Conservation (phyloP, 192 early-diverging fungal species). For the Coemansia asiatica region DNA sequence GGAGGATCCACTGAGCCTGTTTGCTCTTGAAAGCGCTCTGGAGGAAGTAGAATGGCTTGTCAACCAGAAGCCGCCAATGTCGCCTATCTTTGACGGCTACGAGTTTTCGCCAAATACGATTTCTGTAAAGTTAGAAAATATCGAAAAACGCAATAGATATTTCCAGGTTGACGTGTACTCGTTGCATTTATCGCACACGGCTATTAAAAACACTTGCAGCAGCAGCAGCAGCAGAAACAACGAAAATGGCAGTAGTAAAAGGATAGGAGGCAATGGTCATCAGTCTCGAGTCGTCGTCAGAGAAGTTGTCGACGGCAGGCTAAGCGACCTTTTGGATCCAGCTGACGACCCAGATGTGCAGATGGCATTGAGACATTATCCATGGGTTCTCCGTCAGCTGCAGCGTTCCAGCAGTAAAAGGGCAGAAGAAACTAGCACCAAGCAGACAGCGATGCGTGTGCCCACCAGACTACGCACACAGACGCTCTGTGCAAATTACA, state of each 20-base stretch:
- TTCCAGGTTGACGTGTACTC: constrained; percentile 40
- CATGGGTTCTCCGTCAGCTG: constrained; percentile 3
- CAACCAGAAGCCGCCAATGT: constrained; percentile 42
- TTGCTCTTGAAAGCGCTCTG: neutral
- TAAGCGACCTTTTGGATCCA: neutral
- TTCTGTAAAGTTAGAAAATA: neutral
- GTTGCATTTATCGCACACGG: constrained; percentile 17
- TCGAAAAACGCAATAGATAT: constrained; percentile 7
- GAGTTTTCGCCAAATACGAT: neutral
- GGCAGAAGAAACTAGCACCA: neutral
- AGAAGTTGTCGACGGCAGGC: constrained; percentile 18
- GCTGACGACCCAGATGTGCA: constrained; percentile 4
- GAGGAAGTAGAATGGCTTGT: constrained; percentile 35
- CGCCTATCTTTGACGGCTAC: constrained; percentile 42
- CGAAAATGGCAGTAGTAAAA: no score
- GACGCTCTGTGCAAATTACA: neutral
- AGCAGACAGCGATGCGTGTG: constrained; percentile 15
- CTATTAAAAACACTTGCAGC: neutral
- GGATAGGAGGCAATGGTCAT: no score
- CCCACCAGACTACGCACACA: constrained; percentile 12
- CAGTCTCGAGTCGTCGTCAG: constrained; percentile 22
- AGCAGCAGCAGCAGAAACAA: no score
- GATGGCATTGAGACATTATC: constrained; percentile 11
- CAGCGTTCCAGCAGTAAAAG: constrained; percentile 2
- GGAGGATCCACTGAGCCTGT: constrained; percentile 3